Evolutionary conservation across 2,329 filamentous ascomycete species (phyloP).

Genomic region (Arthrobotrys pseudoclavata): DNA sequence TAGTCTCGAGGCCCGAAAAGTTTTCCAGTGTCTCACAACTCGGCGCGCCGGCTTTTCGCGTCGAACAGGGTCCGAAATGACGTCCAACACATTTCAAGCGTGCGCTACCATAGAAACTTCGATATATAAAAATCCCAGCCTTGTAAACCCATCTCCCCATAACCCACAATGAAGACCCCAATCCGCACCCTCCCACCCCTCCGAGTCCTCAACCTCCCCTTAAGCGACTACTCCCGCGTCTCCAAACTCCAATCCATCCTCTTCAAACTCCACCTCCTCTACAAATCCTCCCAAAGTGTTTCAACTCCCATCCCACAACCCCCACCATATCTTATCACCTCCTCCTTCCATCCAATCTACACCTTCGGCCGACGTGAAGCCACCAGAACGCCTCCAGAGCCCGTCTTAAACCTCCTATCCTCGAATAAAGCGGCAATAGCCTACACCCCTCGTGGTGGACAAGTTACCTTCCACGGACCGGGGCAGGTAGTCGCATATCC

Average conservation of each 20-base stretch:
- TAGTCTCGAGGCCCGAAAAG: not conserved
- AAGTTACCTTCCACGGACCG: slow-evolving; percentile 95
- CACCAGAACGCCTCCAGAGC: slow-evolving; percentile 67
- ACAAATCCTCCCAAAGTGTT: slow-evolving; percentile 36
- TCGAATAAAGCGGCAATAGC: slow-evolving; percentile 72
- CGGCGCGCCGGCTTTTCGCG: not conserved
- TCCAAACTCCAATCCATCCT: slow-evolving; percentile 61
- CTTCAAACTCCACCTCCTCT: slow-evolving; percentile 53
- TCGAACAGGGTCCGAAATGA: not conserved
- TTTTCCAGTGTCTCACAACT: not conserved
- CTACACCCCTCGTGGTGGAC: slow-evolving; percentile 83
- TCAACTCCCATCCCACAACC: slow-evolving; percentile 67
- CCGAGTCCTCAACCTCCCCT: slow-evolving; percentile 61
- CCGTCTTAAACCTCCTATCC: slow-evolving; percentile 67
- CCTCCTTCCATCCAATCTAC: slow-evolving; percentile 84
- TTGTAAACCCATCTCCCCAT: not conserved
- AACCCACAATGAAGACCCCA: not conserved
- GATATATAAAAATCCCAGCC: too few species aligned
- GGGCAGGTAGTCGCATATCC: slow-evolving; percentile 95
- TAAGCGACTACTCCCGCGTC: slow-evolving; percentile 51
- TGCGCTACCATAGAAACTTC: too few species aligned
- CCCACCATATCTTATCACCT: slow-evolving; percentile 79
- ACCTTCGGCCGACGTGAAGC: slow-evolving; percentile 88
- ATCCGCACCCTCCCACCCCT: slow-evolving; percentile 34
- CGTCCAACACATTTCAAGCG: slow-evolving; percentile 35